Conservation (phyloP, 2,329 filamentous ascomycete species). For the Coniochaeta sp. region DNA sequence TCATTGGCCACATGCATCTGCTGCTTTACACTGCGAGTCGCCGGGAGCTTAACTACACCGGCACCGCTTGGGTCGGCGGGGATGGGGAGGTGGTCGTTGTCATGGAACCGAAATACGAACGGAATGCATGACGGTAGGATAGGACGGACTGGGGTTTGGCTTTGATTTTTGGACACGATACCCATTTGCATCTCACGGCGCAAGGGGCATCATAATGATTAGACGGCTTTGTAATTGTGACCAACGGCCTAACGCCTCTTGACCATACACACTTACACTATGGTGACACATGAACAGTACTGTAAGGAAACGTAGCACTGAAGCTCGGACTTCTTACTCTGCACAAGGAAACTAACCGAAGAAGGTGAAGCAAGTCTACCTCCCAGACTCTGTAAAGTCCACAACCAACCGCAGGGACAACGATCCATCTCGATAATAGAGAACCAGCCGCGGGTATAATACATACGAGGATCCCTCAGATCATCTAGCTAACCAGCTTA, state of each 20-base stretch:
- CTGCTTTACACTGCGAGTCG: constrained; percentile 67
- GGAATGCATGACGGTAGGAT: not conserved
- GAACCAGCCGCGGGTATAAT: not conserved
- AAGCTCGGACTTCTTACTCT: not conserved
- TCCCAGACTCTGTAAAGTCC: not conserved
- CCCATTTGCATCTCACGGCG: not conserved
- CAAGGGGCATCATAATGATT: too few species aligned
- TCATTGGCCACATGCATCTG: constrained; percentile 67
- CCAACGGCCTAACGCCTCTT: too few species aligned
- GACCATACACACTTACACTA: too few species aligned
- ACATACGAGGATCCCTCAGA: not conserved
- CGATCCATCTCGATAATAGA: not conserved
- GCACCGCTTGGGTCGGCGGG: constrained; percentile 60
- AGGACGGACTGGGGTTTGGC: too few species aligned
- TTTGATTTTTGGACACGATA: not conserved
- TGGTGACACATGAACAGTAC: not conserved
- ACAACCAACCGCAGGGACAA: not conserved
- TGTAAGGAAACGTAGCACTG: not conserved
- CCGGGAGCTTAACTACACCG: constrained; percentile 50
- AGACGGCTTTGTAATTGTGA: too few species aligned
- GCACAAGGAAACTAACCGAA: not conserved
- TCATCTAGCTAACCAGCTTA: not conserved
- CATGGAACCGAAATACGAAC: constrained; percentile 23
- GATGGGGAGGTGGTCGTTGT: constrained; percentile 44
- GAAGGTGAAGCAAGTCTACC: not conserved